Evolutionary conservation across 371 early-diverging fungal species (phyloP), one percentile per base, ranked within the genome.

Genomic region (Paraphysoderma sedebokerense): DNA sequence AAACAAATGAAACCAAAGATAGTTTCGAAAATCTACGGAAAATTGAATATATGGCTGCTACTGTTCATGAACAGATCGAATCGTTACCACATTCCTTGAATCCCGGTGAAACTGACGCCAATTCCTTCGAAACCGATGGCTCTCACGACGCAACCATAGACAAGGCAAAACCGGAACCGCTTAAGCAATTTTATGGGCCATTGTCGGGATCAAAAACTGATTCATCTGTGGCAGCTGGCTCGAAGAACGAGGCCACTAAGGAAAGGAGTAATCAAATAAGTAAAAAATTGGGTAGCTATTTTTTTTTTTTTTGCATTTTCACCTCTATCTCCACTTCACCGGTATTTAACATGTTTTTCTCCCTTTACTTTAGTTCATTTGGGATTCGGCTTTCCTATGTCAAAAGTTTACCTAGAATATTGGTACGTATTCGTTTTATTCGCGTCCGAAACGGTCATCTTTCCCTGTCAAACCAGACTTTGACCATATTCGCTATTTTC

Each of bases 331-430:
- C n/a, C n/a, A n/a, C n/a, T n/a, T n/a, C n/a, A n/a, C n/a, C n/a
- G n/a, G n/a, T n/a, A n/a, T n/a, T n/a, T n/a, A n/a, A n/a, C n/a
- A n/a, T n/a, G n/a, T n/a, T 23, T 37, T 5, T 23, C 38, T 19
- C 9, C 39, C 7, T 45, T 65, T 15, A 58, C 64, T 15, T 46
- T 61, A 23, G 49, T 73, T 33, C 68, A 77, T 38, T 58, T 88
- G 39, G 92, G 92, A 5, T 72, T 92, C 44, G 91, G 91, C 0
- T 59, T 89, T 51, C 85, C 85, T 0, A 79, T 92, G 82, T 73
- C 79, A 37, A 62, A 77, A 31, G 81, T 85, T 13, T 90, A 83
- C 58, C 83, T 86, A 20, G 79, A 85, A 63, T n/a, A n/a, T n/a
- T n/a, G n/a, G n/a, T n/a, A 64, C 11, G 68, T 65, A 5, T 48